These are phyloP conservation scores for Nosema muscidifuracis DNA, from an alignment of 371 early-diverging fungal species.

Conservation along the genomic window DNA sequence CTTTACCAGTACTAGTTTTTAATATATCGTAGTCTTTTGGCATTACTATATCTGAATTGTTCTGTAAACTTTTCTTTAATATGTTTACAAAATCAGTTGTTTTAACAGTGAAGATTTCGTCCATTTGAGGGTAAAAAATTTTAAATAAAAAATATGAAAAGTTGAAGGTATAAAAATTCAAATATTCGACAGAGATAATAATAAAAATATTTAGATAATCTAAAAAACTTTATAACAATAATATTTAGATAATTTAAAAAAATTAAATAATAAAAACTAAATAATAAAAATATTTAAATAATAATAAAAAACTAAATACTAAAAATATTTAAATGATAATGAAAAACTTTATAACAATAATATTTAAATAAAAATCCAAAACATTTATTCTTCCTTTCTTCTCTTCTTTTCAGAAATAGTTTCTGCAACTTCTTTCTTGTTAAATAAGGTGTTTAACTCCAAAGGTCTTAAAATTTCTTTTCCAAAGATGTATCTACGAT, in stretches of 20 bases:
- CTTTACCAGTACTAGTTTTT: slow-evolving; percentile 60
- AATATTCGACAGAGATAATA: too few species aligned
- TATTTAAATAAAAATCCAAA: neutral
- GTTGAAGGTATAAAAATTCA: too few species aligned
- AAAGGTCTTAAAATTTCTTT: slow-evolving; percentile 61
- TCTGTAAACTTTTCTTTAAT: slow-evolving; percentile 47
- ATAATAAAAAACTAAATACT: too few species aligned
- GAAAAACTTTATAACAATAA: too few species aligned
- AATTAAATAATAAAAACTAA: too few species aligned
- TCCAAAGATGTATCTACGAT: slow-evolving; percentile 55
- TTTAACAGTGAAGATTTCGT: slow-evolving; percentile 54
- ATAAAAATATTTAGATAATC: too few species aligned
- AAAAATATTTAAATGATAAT: too few species aligned
- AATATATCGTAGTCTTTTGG: slow-evolving; percentile 57
- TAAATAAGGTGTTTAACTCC: slow-evolving; percentile 60
- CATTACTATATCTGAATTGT: slow-evolving; percentile 45
- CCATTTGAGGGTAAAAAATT: slow-evolving; percentile 53
- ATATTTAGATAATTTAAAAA: too few species aligned
- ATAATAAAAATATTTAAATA: too few species aligned
- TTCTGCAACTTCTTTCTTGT: slow-evolving; percentile 1
- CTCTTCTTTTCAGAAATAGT: slow-evolving; percentile 24
- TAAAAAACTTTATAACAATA: too few species aligned
- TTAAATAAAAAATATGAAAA: slow-evolving; percentile 19
- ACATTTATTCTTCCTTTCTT: slow-evolving; percentile 50
- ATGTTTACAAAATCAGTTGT: slow-evolving; percentile 51